These are phyloP conservation scores for Hypoxylon fragiforme DNA, from an alignment of 495 filamentous ascomycete species.

Conservation along the genomic window DNA sequence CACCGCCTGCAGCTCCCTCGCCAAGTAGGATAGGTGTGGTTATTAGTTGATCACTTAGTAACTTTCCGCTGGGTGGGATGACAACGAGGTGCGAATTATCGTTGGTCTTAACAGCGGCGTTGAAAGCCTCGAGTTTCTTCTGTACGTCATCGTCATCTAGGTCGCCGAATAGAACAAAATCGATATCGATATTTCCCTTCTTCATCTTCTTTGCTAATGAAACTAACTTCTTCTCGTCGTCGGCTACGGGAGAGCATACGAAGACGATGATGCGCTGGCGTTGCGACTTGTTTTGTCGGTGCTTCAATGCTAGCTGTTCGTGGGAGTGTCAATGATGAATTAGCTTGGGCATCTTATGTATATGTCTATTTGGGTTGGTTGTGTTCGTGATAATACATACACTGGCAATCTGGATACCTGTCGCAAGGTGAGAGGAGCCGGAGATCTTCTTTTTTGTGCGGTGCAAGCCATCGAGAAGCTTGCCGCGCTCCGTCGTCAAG, in stretches of 20 bases:
- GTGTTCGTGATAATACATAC: constrained; percentile 57
- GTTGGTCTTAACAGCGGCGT: constrained; percentile 84
- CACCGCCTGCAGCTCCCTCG: constrained; percentile 59
- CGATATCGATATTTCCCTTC: constrained; percentile 89
- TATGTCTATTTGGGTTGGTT: background rate
- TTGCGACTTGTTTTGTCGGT: constrained; percentile 95
- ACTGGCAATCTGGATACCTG: constrained; percentile 89
- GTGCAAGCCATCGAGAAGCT: constrained; percentile 91
- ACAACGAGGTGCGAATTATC: constrained; percentile 90
- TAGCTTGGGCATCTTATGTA: constrained; percentile 10
- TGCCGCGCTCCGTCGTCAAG: constrained; percentile 90
- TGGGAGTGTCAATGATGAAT: constrained; percentile 2
- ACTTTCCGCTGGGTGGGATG: constrained; percentile 85
- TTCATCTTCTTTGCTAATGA: constrained; percentile 98
- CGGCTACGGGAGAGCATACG: constrained; percentile 86
- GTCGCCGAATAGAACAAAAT: constrained; percentile 93
- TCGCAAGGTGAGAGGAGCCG: constrained; percentile 81
- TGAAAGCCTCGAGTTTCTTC: constrained; percentile 85
- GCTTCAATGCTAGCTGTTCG: constrained; percentile 88
- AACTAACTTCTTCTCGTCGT: constrained; percentile 83
- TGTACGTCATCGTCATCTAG: constrained; percentile 85
- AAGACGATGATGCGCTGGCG: constrained; percentile 94
- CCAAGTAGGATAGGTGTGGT: constrained; percentile 86
- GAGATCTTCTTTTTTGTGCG: constrained; percentile 95
- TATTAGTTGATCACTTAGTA: constrained; percentile 90